A percentile compares a stretch with the other conserved stretches of the same genome.
Conservation (phyloP, 441 rosid species). For the Gossypium trilobum region DNA sequence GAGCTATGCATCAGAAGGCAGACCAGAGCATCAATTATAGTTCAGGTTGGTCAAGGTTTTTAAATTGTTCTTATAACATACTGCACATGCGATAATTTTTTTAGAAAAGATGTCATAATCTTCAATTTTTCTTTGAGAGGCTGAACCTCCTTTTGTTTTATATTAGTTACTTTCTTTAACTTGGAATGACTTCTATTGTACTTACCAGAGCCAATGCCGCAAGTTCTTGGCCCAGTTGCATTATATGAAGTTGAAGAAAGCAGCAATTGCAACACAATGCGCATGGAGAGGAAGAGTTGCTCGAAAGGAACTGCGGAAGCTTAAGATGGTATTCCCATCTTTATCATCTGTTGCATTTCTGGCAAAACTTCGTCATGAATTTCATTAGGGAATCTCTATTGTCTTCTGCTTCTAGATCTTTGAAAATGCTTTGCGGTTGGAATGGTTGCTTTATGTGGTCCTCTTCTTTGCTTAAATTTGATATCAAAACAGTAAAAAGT, state of each 20-base stretch:
- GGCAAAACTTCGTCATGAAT: not conserved
- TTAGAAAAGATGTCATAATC: not conserved
- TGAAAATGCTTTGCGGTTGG: not conserved
- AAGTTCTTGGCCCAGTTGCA: conserved; percentile 54
- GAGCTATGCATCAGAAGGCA: conserved; percentile 59
- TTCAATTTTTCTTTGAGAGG: conserved; percentile 6
- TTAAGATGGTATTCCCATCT: conserved; percentile 60
- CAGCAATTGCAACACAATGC: conserved; percentile 72
- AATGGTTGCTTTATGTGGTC: not conserved
- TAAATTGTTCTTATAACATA: conserved; percentile 3
- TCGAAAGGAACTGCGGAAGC: conserved; percentile 75
- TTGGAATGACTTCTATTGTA: conserved; percentile 20
- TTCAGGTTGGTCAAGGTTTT: conserved; percentile 43
- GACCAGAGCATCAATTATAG: conserved; percentile 57
- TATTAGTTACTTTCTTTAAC: not conserved
- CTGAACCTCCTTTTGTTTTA: not conserved
- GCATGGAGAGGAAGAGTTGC: conserved; percentile 92
- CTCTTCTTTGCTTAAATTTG: not conserved
- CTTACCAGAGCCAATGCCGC: conserved; percentile 66
- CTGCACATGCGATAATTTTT: not conserved
- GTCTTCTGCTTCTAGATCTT: not conserved
- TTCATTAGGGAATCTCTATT: not conserved
- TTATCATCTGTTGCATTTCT: conserved; percentile 10
- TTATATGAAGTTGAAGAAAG: conserved; percentile 60
- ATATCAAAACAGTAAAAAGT: not conserved